Percentiles rank a stretch among this genome's conserved stretches.
Evolutionary conservation across 768 basidiomycete species (phyloP).

Genomic region (Pisolithus marmoratus): DNA sequence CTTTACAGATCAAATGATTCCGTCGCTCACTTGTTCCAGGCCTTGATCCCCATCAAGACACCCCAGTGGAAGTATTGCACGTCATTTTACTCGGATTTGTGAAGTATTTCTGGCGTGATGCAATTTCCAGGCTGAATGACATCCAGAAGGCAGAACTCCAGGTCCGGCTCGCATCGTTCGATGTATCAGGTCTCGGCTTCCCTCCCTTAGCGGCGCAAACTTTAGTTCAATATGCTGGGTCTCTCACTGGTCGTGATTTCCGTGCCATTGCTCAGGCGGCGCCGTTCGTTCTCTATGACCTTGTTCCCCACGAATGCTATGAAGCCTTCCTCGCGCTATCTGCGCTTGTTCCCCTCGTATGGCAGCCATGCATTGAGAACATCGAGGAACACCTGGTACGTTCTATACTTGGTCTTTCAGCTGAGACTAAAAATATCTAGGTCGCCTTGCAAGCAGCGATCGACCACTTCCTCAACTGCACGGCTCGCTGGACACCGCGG

Average conservation of each 20-base stretch:
- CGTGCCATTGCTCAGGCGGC: too few species aligned
- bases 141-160: conserved; percentile 12
- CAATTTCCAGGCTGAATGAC: conserved; percentile 19
- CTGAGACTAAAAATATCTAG: conserved; percentile 10
- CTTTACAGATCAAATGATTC: neutral
- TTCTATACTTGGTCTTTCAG: neutral
- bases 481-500: conserved; percentile 20
- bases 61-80: conserved; percentile 37
- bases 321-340: too few species aligned
- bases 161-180: conserved; percentile 25
- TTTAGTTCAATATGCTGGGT: too few species aligned
- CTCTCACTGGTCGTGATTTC: too few species aligned
- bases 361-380: conserved; percentile 33
- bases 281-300: too few species aligned
- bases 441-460: conserved; percentile 23
- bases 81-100: conserved; percentile 40
- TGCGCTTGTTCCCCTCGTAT: neutral
- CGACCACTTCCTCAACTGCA: conserved; percentile 29
- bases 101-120: conserved; percentile 46
- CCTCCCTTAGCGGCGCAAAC: too few species aligned
- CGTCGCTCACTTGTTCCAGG: neutral
- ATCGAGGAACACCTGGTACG: conserved; percentile 31
- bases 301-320: too few species aligned
- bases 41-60: neutral
- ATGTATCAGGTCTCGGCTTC: too few species aligned